Evolutionary conservation across 1,284 basidiomycete species (phyloP), one percentile per base, ranked within the genome.

Genomic region (Jaminaea rosea): DNA sequence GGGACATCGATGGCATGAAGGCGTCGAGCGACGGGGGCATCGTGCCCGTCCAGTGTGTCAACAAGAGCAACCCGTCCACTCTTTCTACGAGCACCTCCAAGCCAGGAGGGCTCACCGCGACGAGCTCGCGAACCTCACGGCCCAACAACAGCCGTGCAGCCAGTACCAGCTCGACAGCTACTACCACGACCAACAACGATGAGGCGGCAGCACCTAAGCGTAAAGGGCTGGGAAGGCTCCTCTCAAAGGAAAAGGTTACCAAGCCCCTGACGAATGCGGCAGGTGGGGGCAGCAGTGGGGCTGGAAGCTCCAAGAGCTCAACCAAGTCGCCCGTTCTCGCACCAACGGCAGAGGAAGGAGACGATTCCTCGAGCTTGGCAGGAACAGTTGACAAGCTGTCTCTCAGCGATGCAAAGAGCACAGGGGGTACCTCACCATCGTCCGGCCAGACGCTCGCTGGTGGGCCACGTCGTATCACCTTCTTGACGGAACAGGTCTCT

Each of bases 401-500:
- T 11, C 17, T 42, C 15, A n/a, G n/a, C n/a, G n/a, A n/a, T n/a
- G n/a, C n/a, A n/a, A n/a, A n/a, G n/a, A n/a, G n/a, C n/a, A n/a
- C n/a, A n/a, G 23, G 39, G 11, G 19, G 19, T 21, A 8, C 29
- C 8, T 8, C 9, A 8, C 8, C 8, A 8, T 8, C 9, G 9
- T 8, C 29, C 8, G 29, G 29, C 8, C 9, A 15, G 9, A 44
- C 34, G 3, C 46, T 56, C 37, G 55, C 59, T 34, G 46, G 19
- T 19, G 46, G 37, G 9, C 48, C 52, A 36, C 51, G 53, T 27
- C 52, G 67, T 1, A 59, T 71, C 31, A 54, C 52, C 29, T 71
- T 69, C 59, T 28, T 71, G 34, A 71, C 68, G n/a, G 68, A 71
- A 50, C 68, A 71, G 56, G 84, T 96, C 37, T 94, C 88, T 8